phyloP scores from a whole-genome alignment of 495 filamentous ascomycete species.

The Podospora pseudocomata region DNA sequence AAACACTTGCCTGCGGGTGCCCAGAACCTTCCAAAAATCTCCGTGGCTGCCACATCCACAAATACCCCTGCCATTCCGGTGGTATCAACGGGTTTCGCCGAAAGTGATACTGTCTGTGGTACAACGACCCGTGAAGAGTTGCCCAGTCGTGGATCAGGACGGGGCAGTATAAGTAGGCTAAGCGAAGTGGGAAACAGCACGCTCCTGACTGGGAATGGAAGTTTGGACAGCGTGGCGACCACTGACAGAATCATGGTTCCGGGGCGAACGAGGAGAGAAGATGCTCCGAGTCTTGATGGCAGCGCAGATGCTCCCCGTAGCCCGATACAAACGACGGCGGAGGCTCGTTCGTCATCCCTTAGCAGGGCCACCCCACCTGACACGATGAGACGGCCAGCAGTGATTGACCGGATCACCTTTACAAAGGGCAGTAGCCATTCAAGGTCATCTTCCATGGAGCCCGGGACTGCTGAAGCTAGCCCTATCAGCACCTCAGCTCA shows the following conservation, averaged over 20 bases:
- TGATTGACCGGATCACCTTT: conserved; percentile 53
- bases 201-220: conserved; percentile 31
- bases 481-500: conserved; percentile 53
- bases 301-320: conserved; percentile 41
- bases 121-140: conserved; percentile 41
- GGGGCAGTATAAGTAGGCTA: conserved; percentile 38
- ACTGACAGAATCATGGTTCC: conserved; percentile 37
- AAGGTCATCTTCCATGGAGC: conserved; percentile 60
- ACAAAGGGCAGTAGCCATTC: conserved; percentile 51
- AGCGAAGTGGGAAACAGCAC: conserved; percentile 29
- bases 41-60: conserved; percentile 32
- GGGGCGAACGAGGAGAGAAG: conserved; percentile 37
- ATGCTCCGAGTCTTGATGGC: conserved; percentile 39
- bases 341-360: conserved; percentile 28
- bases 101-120: conserved; percentile 43
- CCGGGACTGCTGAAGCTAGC: conserved; percentile 49
- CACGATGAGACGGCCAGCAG: conserved; percentile 36
- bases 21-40: conserved; percentile 48
- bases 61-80: conserved; percentile 48
- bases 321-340: conserved; percentile 37
- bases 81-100: conserved; percentile 51
- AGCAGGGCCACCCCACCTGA: conserved; percentile 29
- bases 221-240: conserved; percentile 33
- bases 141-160: conserved; percentile 23
- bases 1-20: conserved; percentile 51